Evolutionary conservation across 2,329 filamentous ascomycete genomes (phyloP).

Genomic region (Aspergillus melleus): DNA sequence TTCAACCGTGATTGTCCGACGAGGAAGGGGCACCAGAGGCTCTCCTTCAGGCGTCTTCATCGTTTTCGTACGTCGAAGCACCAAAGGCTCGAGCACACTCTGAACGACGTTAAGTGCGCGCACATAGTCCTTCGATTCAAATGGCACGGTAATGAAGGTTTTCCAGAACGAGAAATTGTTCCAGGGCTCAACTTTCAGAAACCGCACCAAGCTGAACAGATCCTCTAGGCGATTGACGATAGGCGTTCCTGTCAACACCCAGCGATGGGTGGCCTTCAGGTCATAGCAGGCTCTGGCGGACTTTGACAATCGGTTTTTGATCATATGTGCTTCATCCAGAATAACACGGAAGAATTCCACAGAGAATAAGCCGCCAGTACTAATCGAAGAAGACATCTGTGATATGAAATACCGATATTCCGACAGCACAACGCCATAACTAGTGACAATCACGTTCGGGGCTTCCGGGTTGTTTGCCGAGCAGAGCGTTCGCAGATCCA

Average conservation of each 20-base stretch:
- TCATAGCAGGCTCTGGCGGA: constrained; percentile 95
- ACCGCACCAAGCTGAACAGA: constrained; percentile 87
- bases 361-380: constrained; percentile 76
- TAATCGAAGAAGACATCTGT: constrained; percentile 42
- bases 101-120: constrained; percentile 94
- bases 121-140: constrained; percentile 92
- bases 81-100: constrained; percentile 92
- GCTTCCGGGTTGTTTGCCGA: constrained; percentile 73
- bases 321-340: constrained; percentile 90
- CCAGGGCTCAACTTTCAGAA: constrained; percentile 94
- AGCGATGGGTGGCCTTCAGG: constrained; percentile 78
- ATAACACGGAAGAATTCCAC: constrained; percentile 94
- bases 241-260: constrained; percentile 91
- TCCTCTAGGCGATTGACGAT: constrained; percentile 97
- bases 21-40: constrained; percentile 77
- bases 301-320: constrained; percentile 89
- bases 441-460: constrained; percentile 90
- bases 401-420: constrained; percentile 74
- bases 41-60: constrained; percentile 93
- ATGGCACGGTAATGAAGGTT: constrained; percentile 96
- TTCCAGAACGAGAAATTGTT: constrained; percentile 99
- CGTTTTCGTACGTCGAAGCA: constrained; percentile 91
- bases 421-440: constrained; percentile 87
- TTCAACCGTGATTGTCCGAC: constrained; percentile 80
- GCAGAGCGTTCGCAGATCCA: constrained; percentile 77